Conservation (phyloP, 2,329 filamentous ascomycete species). For the Verticillium albo-atrum region DNA sequence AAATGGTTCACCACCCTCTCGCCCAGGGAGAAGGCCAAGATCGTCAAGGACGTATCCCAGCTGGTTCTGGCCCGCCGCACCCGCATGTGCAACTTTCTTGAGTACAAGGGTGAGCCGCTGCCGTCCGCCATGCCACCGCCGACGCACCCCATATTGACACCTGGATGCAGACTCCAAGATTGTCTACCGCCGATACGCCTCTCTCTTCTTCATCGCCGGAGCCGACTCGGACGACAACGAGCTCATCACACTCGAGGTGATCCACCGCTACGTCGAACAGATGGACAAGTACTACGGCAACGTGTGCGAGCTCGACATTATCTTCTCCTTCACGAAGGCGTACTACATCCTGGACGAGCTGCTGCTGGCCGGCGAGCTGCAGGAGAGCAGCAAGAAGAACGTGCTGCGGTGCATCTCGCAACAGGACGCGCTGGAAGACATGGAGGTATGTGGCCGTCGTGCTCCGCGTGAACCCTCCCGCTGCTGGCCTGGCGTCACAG, state of each 20-base stretch:
- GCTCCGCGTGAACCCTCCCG: not conserved
- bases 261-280: constrained; percentile 98
- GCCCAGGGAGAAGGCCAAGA: constrained; percentile 98
- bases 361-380: constrained; percentile 89
- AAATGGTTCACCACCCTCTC: constrained; percentile 99
- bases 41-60: constrained; percentile 98
- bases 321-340: constrained; percentile 99
- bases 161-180: constrained; percentile 79
- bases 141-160: not conserved
- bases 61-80: constrained; percentile 92
- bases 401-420: constrained; percentile 93
- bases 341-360: constrained; percentile 99
- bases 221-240: constrained; percentile 98
- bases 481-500: constrained; percentile 14
- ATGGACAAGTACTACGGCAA: constrained; percentile 99
- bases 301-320: constrained; percentile 98
- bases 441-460: constrained; percentile 68
- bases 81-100: constrained; percentile 99
- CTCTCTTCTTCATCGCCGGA: constrained; percentile 98
- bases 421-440: constrained; percentile 95
- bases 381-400: constrained; percentile 99
- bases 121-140: not conserved
- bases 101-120: constrained; percentile 80
- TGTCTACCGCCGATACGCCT: constrained; percentile 97
- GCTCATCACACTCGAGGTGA: constrained; percentile 95